These are phyloP conservation scores for Candida freyschussii DNA, from an alignment of 1,139 yeast genomes.

Conservation along the genomic window DNA sequence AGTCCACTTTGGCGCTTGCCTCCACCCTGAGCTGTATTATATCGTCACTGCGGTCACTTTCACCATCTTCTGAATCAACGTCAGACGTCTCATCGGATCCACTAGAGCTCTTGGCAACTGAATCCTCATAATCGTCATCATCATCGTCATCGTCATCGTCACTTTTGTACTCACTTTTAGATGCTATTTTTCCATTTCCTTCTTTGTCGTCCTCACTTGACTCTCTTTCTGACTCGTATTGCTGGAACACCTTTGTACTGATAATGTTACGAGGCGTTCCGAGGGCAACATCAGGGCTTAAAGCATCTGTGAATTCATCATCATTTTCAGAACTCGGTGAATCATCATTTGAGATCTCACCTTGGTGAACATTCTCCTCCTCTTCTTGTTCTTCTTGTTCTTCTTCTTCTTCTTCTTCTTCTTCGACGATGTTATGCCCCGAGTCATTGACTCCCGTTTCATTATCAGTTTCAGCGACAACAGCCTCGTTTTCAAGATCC, in stretches of 20 bases:
- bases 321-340: conserved; percentile 21
- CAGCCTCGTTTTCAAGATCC: conserved; percentile 5
- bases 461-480: conserved; percentile 7
- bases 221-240: conserved; percentile 9
- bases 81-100: conserved; percentile 17
- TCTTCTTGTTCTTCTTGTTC: conserved; percentile 13
- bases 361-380: no score
- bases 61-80: no score
- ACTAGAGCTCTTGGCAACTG: conserved; percentile 13
- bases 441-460: conserved; percentile 15
- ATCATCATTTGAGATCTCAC: conserved; percentile 4
- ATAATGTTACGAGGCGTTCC: conserved; percentile 17
- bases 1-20: conserved; percentile 31
- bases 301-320: conserved; percentile 14
- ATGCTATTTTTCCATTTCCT: not conserved
- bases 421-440: conserved; percentile 8
- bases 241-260: conserved; percentile 18
- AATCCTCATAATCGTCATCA: conserved; percentile 6
- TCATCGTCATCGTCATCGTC: conserved; percentile 7
- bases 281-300: conserved; percentile 7
- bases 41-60: conserved; percentile 10
- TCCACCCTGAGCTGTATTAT: conserved; percentile 30
- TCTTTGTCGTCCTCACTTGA: conserved; percentile 8
- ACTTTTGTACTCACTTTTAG: not conserved
- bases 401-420: conserved; percentile 8